Percentiles rank a stretch among this genome's conserved stretches.
These are phyloP conservation scores for Pezicula carpinea DNA, from an alignment of 2,329 filamentous ascomycete species.

Conservation along the genomic window DNA sequence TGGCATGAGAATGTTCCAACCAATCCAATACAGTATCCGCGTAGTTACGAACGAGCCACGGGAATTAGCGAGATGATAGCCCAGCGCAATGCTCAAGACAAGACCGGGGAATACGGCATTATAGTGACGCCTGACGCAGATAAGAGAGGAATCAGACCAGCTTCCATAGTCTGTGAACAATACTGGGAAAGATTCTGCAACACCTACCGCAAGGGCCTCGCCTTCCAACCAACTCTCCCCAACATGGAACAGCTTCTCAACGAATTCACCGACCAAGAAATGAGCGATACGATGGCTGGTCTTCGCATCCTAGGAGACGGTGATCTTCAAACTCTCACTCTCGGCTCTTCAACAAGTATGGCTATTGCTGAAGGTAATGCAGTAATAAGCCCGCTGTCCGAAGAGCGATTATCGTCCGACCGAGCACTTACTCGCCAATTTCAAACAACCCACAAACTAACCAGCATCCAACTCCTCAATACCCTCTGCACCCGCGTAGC, in stretches of 20 bases:
- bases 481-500: conserved; percentile 5
- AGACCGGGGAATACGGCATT: background rate
- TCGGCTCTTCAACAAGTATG: background rate
- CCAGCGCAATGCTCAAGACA: background rate
- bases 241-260: conserved; percentile 6
- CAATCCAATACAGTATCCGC: background rate
- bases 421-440: conserved; percentile 6
- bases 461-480: conserved; percentile 9
- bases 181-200: conserved; percentile 1
- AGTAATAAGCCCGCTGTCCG: background rate
- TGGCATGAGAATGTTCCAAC: conserved; percentile 1
- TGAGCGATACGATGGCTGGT: background rate
- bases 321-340: background rate
- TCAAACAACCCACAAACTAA: conserved; percentile 5
- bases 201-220: background rate
- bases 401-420: background rate
- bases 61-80: conserved; percentile 4
- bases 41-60: conserved; percentile 7
- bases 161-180: conserved; percentile 4
- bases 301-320: background rate
- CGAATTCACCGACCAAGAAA: background rate
- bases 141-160: conserved; percentile 4
- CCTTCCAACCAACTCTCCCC: conserved; percentile 4
- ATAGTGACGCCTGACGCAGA: background rate
- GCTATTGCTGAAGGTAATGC: background rate